Evolutionary conservation across 805 yeast species (phyloP).

Genomic region (Millerozyma miso): DNA sequence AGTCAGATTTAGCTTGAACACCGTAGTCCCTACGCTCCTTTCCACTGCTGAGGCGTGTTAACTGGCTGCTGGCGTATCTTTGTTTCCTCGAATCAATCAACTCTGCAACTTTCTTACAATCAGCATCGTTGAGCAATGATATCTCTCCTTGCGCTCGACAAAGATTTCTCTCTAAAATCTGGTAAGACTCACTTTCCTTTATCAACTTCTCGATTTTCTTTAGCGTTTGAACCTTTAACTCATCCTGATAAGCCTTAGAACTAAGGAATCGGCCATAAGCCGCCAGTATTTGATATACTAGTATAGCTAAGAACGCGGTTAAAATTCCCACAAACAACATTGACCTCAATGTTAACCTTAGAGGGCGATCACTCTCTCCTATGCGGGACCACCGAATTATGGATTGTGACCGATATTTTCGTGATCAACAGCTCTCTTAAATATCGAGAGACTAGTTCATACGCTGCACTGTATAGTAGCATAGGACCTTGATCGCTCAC

Average conservation of each 20-base stretch:
- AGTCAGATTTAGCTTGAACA: neutral
- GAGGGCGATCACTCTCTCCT: no score
- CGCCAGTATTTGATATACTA: neutral
- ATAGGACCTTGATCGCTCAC: neutral
- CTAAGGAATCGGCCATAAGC: neutral
- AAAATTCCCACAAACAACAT: neutral
- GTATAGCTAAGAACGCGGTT: neutral
- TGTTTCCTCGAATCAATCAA: constrained; percentile 1
- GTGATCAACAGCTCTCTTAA: no score
- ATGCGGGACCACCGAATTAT: no score
- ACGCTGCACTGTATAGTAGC: neutral
- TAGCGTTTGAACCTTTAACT: neutral
- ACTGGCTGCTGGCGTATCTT: neutral
- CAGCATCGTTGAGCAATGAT: neutral
- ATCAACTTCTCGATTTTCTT: neutral
- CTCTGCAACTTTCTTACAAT: neutral
- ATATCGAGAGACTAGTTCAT: neutral
- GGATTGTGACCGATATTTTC: no score
- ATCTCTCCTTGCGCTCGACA: neutral
- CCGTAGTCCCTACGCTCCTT: neutral
- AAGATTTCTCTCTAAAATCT: neutral
- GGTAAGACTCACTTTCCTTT: neutral
- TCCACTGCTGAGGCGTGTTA: neutral
- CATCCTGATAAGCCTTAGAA: neutral
- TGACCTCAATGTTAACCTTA: no score